Base-by-base conservation (phyloP, 2,329 filamentous ascomycete genomes). In the Pseudofabraea citricarpa region DNA sequence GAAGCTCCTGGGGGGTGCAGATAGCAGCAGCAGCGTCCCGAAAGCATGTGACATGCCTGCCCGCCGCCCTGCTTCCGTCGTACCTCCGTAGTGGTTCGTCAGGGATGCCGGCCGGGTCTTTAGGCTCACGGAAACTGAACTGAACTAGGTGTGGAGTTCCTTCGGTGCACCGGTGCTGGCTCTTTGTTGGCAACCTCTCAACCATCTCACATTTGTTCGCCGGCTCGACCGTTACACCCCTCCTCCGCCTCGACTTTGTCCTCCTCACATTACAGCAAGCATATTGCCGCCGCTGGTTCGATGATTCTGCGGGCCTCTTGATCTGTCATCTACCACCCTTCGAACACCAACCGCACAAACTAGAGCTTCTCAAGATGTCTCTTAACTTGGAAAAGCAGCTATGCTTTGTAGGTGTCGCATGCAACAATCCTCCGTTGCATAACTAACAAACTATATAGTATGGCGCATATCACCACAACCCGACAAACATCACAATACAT, bases 311-410 rank as follows among this genome's bases (percentile, higher is more conserved):
- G 45, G 44, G 40, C 46, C 42, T 32, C 46, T 33, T 35, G 12
- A 41, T 44, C 26, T 41, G 45, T 44, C 37, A 26, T 37, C 22
- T 23, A 40, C 40, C 31, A n/a, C 40, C 24, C 16, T 29, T 41
- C 18, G 20, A 7, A 40, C 22, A 42, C 27, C 22, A 36, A 36
- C 15, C 36, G n/a, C n/a, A n/a, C n/a, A n/a, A n/a, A n/a, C n/a
- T n/a, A n/a, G n/a, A n/a, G n/a, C n/a, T n/a, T 29, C 22, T 45
- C 50, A 52, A 51, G 45, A 83, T 83, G 79, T 78, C 79, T 55
- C 76, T 93, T 59, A 83, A 90, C 59, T 75, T 93, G 41, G 87
- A 93, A 70, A 85, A 81, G 63, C 87, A 91, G 61, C 74, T 93
- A 57, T 80, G 79, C 66, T 90, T 90, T 68, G 87, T 93, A 79